Base-by-base conservation (phyloP, 768 basidiomycete genomes). In the Zangia roseola region DNA sequence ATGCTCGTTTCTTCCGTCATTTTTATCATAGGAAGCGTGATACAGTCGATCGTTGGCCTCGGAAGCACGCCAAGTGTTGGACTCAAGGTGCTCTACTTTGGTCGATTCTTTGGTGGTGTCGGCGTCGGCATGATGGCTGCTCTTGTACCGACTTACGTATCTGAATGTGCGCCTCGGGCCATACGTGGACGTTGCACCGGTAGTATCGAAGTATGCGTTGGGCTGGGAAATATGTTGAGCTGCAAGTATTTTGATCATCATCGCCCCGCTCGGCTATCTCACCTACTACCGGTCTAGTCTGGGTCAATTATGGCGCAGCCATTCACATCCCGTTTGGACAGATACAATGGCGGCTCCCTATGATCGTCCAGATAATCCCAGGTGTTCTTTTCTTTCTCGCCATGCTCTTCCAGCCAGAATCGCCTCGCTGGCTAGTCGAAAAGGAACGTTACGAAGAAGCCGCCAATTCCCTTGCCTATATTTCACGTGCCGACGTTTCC, bases 91-190 rank as follows among this genome's bases (percentile, higher is more conserved):
- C 52, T 70, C 9, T 71, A 63, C 46, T 58, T 70, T 40, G 55
- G 65, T 42, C 72, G 77, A 9, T 79, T 79, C 67, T 53, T 82
- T 0, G 67, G 72, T 6, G 81, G 79, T 16, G 60, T 80, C 28
- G 79, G 79, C 3, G 68, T 77, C 6, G 74, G 76, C 23, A 36
- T 71, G 30, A 62, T 70, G 55, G 57, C 65, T 2, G 69, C 68
- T 0, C 40, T 73, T 19, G 67, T 69, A 19, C 72, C 73, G 2
- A 61, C 67, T 0, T 73, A 73, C 21, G 63, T 71, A 3, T 66
- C 71, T 3, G 71, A 74, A 58, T 71, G 63, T 45, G 65, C 67
- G 4, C 73, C 73, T 9, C 59, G 61, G 44, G 36, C 62, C 16
- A 71, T 74, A 28, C 66, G 73, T 33, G 71, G 71, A 6, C 67